Evolutionary conservation across 768 basidiomycete species (phyloP), one percentile per base, ranked within the genome.

Genomic region (Termitomyces sp.): DNA sequence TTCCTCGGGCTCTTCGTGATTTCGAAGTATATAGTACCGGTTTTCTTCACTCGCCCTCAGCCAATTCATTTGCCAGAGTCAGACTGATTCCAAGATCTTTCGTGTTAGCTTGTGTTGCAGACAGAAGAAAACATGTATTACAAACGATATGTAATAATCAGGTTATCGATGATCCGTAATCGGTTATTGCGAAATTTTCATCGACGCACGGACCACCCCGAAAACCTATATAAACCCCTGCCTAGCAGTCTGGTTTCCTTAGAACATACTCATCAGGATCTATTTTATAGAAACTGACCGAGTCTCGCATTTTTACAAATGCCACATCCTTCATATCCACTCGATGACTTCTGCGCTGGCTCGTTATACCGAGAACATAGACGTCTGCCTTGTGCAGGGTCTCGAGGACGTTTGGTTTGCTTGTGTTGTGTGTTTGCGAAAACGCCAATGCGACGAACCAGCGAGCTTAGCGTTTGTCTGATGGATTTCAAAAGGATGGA

Each of bases 231-330:
- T 60, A 63, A 63, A 40, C 52, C 56, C 37, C n/a, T 8, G 17
- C 43, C 12, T 11, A 29, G 20, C 42, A 56, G 38, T 5, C 2
- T 45, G 0, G 29, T 53, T 63, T 67, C 66, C 56, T 67, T 59
- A 69, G 68, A 69, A 69, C 68, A 69, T 69, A 69, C 68, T 69
- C 68, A 69, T 69, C 68, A 69, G 68, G 68, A 69, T 69, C 68
- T 69, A 67, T 69, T 69, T 67, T 69, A 69, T 69, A 69, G 68
- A 67, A 67, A 69, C 68, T 69, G 68, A 69, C 68, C 68, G 68
- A 69, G 68, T 67, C 68, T 69, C 68, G 68, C 68, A 69, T 69
- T 69, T 67, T 67, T 67, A 69, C 68, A 69, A 69, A 69, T 69
- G 68, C 68, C 68, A 46, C 68, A 67, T 67, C 66, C 66, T 69